Percentiles rank a stretch among this genome's conserved stretches.
phyloP scores from a whole-genome alignment of 345 rosid genomes.

The Leavenworthia alabamica region DNA sequence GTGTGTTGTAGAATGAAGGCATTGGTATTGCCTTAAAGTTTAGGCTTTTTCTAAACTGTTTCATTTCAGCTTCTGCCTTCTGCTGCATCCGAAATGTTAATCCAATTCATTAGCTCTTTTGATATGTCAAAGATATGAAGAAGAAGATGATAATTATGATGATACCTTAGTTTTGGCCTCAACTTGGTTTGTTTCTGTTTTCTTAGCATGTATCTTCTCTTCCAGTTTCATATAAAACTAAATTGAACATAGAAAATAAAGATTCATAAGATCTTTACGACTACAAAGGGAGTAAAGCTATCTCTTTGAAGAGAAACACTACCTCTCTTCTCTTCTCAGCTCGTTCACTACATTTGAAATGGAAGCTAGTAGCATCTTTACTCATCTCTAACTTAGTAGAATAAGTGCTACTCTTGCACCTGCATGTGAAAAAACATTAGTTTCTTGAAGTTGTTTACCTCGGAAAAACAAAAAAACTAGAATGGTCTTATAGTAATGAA shows the following conservation, averaged over 20 bases:
- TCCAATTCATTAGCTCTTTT: neutral
- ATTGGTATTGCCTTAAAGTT: slow-evolving; percentile 83
- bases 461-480: neutral
- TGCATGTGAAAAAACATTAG: slow-evolving; percentile 19
- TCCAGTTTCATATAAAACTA: slow-evolving; percentile 70
- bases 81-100: slow-evolving; percentile 39
- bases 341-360: slow-evolving; percentile 58
- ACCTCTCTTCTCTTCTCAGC: slow-evolving; percentile 88
- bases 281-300: neutral
- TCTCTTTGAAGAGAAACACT: neutral
- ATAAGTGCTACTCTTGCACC: slow-evolving; percentile 37
- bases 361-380: slow-evolving; percentile 38
- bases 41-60: slow-evolving; percentile 60
- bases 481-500: slow-evolving; percentile 21
- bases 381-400: slow-evolving; percentile 41
- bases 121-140: neutral
- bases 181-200: slow-evolving; percentile 56
- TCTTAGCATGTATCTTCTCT: slow-evolving; percentile 67
- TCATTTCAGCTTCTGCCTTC: slow-evolving; percentile 56
- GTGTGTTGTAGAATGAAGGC: slow-evolving; percentile 72
- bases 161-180: slow-evolving; percentile 65
- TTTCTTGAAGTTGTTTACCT: neutral
- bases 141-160: neutral
- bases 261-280: neutral
- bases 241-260: neutral